Base-by-base conservation (phyloP, 2,329 filamentous ascomycete genomes). In the Colletotrichum cuscutae region DNA sequence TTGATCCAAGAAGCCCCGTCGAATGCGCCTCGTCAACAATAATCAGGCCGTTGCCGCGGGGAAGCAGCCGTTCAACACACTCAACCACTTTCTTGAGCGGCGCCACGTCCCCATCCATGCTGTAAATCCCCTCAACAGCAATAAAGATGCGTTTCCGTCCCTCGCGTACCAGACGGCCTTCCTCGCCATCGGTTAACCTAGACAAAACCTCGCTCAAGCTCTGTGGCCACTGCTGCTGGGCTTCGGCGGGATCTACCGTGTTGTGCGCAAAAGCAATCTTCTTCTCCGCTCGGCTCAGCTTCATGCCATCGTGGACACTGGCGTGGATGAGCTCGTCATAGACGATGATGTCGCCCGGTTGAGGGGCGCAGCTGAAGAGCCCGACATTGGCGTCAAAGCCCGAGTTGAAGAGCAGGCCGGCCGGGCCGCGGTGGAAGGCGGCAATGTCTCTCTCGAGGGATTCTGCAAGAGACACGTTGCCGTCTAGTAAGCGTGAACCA, bases 251-350 rank as follows among this genome's bases (percentile, higher is more conserved):
- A 0, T 69, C 13, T 0, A 90, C 82, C 5, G 82, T 83, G 73
- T 91, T 92, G 76, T 94, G 92, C 13, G 78, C 76, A 74, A 94
- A 94, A 0, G 86, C 69, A 0, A 89, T 61, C 15, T 76, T 84
- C 46, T 77, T 80, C 0, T 77, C 81, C 0, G 90, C 91, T 1
- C 92, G 86, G 7, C 90, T 91, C 24, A 92, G 77, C 22, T 87
- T 86, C 91, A 95, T 94, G 0, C 94, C 94, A 79, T 95, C 93
- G 72, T 95, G 93, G 1, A 92, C 89, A 76, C 92, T 95, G 0
- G 94, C 94, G 76, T 96, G 94, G 15, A 96, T 90, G 37, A 93
- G 84, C 78, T 93, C 92, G 77, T 96, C 94, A 76, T 94, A 92
- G 0, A 97, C 79, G 26, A 97, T 86, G 1, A 88, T 77, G 79